These are phyloP conservation scores for Aphanomyces stellatus DNA, from an alignment of 352 stramenopile genomes.

Conservation along the genomic window DNA sequence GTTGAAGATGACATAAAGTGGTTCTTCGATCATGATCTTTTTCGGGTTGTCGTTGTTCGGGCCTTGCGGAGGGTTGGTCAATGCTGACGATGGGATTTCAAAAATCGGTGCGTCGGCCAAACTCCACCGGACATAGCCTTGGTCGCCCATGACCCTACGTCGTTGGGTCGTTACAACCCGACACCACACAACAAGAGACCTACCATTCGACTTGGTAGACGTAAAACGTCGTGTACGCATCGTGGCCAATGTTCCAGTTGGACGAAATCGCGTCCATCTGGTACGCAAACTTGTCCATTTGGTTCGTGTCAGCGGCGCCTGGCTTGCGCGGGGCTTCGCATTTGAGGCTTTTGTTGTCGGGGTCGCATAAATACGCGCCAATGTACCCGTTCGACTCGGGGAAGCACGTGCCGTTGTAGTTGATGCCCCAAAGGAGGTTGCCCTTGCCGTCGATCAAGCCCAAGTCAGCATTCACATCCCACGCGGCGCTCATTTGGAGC, in stretches of 20 bases:
- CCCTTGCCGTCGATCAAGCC: constrained; percentile 26
- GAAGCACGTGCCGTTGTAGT: constrained; percentile 23
- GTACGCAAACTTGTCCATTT: constrained; percentile 22
- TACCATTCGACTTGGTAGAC: constrained; percentile 26
- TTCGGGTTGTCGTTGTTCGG: neutral
- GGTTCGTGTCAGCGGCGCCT: constrained; percentile 1
- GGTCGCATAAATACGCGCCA: constrained; percentile 24
- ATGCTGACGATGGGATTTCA: constrained; percentile 39
- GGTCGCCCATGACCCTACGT: constrained; percentile 45
- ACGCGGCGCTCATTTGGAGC: too few relatives aligned
- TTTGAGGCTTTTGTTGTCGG: constrained; percentile 15
- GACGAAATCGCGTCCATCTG: constrained; percentile 80
- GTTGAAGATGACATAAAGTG: too few relatives aligned
- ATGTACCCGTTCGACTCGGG: constrained; percentile 24
- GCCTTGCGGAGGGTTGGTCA: constrained; percentile 31
- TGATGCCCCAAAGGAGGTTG: constrained; percentile 25
- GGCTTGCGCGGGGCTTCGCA: constrained; percentile 24
- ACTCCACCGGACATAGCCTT: constrained; percentile 59
- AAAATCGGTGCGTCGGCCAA: constrained; percentile 46
- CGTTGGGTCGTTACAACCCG: constrained; percentile 28
- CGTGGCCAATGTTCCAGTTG: constrained; percentile 57
- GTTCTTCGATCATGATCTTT: neutral
- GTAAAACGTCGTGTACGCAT: constrained; percentile 48
- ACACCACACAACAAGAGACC: neutral
- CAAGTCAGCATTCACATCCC: constrained; percentile 34